Conservation (phyloP, 1,139 yeast species). For the Zygosaccharomyces sapae region DNA sequence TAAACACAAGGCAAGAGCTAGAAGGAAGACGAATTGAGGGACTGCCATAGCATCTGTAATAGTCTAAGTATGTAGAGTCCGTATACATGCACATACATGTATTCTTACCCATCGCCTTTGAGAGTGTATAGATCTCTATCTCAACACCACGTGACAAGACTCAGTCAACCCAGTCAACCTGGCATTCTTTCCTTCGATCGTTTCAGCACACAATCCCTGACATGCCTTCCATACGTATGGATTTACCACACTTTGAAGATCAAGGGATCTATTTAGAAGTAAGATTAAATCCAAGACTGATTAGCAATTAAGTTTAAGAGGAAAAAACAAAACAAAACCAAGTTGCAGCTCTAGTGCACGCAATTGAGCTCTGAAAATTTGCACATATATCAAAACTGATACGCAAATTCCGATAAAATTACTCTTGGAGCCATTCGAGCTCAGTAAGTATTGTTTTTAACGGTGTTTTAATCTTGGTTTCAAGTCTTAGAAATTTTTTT, state of each 20-base stretch:
- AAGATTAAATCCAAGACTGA: too few relatives aligned
- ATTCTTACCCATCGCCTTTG: too few relatives aligned
- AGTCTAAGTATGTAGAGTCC: too few relatives aligned
- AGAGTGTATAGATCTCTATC: too few relatives aligned
- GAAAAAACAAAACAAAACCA: not conserved
- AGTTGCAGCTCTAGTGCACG: too few relatives aligned
- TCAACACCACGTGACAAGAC: too few relatives aligned
- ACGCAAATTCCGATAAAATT: not conserved
- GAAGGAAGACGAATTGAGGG: too few relatives aligned
- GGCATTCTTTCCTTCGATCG: not conserved
- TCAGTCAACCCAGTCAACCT: too few relatives aligned
- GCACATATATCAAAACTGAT: not conserved
- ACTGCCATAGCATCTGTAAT: too few relatives aligned
- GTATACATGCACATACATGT: too few relatives aligned
- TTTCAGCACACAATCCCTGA: too few relatives aligned
- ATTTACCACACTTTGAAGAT: not conserved
- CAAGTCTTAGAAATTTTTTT: constrained; percentile 5
- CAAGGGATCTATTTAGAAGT: not conserved
- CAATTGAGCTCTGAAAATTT: not conserved
- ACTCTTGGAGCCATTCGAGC: not conserved
- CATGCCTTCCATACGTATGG: not conserved
- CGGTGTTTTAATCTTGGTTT: not conserved
- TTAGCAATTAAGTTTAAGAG: not conserved
- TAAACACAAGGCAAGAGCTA: too few relatives aligned
- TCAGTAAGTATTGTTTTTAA: not conserved